These are phyloP conservation scores for Orbilia ellipsospora DNA, from an alignment of 2,329 filamentous ascomycete genomes.

Conservation along the genomic window DNA sequence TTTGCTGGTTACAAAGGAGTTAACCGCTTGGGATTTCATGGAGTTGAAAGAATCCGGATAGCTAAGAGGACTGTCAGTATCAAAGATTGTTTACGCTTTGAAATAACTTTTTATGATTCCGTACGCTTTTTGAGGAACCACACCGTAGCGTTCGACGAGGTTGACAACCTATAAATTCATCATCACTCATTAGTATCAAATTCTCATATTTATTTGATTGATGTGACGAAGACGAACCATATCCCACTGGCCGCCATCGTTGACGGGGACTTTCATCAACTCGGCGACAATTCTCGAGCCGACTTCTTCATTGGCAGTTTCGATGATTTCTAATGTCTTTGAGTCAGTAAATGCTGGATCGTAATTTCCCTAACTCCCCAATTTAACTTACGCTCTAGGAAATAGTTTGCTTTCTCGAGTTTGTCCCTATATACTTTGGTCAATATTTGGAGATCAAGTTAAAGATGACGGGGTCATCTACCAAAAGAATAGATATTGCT, in stretches of 20 bases:
- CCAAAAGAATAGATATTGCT: constrained; percentile 90
- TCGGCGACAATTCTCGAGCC: constrained; percentile 78
- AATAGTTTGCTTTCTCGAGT: constrained; percentile 90
- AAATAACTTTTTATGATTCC: neutral
- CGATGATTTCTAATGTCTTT: constrained; percentile 70
- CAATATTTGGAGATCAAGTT: neutral
- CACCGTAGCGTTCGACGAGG: constrained; percentile 84
- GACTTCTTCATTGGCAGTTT: constrained; percentile 76
- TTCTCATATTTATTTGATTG: neutral
- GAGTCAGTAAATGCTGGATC: neutral
- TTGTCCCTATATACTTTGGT: constrained; percentile 69
- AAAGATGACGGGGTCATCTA: neutral
- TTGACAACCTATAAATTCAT: constrained; percentile 65
- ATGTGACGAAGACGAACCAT: constrained; percentile 68
- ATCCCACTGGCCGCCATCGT: constrained; percentile 90
- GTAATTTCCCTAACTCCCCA: neutral
- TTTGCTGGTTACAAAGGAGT: constrained; percentile 81
- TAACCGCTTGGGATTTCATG: constrained; percentile 75
- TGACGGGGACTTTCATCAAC: constrained; percentile 75
- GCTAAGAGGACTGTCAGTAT: constrained; percentile 66
- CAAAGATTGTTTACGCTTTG: constrained; percentile 70
- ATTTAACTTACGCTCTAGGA: constrained; percentile 72
- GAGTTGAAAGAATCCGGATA: constrained; percentile 88
- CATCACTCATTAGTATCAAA: neutral
- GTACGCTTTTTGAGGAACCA: constrained; percentile 64